Evolutionary conservation across 2,329 filamentous ascomycete species (phyloP).

Genomic region (Fusarium graminum): DNA sequence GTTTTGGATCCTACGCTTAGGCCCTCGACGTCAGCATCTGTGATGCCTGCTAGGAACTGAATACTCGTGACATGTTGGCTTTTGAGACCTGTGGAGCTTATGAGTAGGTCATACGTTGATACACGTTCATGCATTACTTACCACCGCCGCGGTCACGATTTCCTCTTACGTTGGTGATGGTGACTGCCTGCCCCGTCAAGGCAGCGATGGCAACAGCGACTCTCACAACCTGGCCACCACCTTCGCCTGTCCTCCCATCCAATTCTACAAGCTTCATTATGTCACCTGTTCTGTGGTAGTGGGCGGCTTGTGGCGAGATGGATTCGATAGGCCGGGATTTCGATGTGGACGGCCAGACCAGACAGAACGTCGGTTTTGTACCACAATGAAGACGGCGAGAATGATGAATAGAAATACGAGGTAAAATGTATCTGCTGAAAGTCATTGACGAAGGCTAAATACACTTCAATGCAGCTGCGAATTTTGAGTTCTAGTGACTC

Average conservation of each 20-base stretch:
- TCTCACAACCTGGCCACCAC: slow-evolving; percentile 72
- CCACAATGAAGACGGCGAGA: slow-evolving; percentile 14
- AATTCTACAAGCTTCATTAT: slow-evolving; percentile 59
- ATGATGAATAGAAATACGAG: background rate
- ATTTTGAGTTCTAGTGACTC: slow-evolving; percentile 24
- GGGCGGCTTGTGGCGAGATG: slow-evolving; percentile 22
- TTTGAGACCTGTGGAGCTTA: slow-evolving; percentile 64
- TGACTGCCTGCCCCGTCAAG: slow-evolving; percentile 65
- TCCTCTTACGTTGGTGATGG: slow-evolving; percentile 67
- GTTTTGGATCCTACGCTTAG: slow-evolving; percentile 64
- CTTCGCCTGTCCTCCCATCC: slow-evolving; percentile 70
- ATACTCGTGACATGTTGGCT: slow-evolving; percentile 71
- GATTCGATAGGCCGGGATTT: slow-evolving; percentile 8
- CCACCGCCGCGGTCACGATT: slow-evolving; percentile 60
- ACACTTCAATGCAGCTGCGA: background rate
- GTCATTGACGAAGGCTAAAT: slow-evolving; percentile 9
- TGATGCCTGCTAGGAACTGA: slow-evolving; percentile 65
- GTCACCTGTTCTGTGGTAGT: slow-evolving; percentile 6
- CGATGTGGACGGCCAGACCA: background rate
- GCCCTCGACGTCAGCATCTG: slow-evolving; percentile 64
- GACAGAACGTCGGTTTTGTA: slow-evolving; percentile 6
- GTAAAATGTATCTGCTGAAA: background rate
- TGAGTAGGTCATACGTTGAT: slow-evolving; percentile 17
- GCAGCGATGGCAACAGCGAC: slow-evolving; percentile 69
- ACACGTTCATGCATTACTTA: slow-evolving; percentile 31